Conservation (phyloP, 129 eudicot species). For the Escallonia herrerae region DNA sequence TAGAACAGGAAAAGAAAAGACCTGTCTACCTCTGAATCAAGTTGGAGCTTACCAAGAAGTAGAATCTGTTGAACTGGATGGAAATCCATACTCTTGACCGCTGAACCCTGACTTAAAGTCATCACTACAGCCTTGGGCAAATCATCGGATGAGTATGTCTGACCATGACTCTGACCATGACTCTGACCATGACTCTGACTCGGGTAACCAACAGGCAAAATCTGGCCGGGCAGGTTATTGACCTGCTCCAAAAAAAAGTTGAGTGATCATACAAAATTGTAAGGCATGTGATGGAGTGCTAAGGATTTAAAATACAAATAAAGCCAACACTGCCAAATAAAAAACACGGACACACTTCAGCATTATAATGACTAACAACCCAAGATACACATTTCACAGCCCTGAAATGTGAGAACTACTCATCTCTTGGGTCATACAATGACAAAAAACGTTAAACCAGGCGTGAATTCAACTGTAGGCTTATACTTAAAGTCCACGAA, state of each 20-base stretch:
- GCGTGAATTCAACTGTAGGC: background rate
- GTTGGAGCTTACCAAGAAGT: conserved; percentile 62
- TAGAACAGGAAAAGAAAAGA: too few relatives aligned
- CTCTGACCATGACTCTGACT: conserved; percentile 66
- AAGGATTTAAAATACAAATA: background rate
- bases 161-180: too few relatives aligned
- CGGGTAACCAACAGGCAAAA: conserved; percentile 44
- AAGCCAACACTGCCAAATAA: background rate
- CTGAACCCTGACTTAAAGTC: conserved; percentile 65
- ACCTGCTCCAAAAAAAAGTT: conserved; percentile 33
- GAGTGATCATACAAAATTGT: background rate
- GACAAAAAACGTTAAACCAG: background rate
- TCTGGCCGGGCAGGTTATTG: conserved; percentile 44
- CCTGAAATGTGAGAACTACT: background rate
- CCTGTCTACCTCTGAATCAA: background rate
- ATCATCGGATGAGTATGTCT: conserved; percentile 62
- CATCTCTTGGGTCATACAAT: conserved; percentile 1
- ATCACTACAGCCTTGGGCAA: conserved; percentile 64
- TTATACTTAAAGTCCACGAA: background rate
- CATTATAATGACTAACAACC: too few relatives aligned
- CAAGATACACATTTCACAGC: background rate
- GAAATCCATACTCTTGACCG: conserved; percentile 76
- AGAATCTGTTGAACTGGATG: conserved; percentile 72
- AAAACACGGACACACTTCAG: background rate
- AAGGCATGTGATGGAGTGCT: background rate